Conservation (phyloP, 2,329 filamentous ascomycete genomes). For the Fusarium papillatum region DNA sequence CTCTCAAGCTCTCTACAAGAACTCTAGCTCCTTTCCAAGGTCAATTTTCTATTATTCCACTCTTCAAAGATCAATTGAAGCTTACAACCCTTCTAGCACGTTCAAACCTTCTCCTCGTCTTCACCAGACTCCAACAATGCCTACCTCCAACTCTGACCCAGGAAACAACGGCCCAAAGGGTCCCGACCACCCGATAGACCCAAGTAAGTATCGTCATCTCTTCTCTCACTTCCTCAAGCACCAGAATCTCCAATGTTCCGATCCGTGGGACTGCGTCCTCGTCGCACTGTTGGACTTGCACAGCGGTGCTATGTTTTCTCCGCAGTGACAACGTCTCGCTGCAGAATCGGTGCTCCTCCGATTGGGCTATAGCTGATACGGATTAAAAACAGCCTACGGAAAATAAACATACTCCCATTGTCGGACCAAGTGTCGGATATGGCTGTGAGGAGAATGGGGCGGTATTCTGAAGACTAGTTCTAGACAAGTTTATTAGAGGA, state of each 20-base stretch:
- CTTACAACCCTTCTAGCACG: background rate
- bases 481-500: background rate
- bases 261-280: background rate
- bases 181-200: constrained; percentile 25
- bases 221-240: background rate
- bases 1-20: background rate
- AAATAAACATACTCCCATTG: constrained; percentile 3
- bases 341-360: constrained; percentile 14
- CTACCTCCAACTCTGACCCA: constrained; percentile 5
- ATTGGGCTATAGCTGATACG: constrained; percentile 19
- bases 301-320: constrained; percentile 26
- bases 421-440: background rate
- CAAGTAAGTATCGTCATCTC: constrained; percentile 7
- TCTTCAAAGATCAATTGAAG: background rate
- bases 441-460: background rate
- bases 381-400: constrained; percentile 17
- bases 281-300: constrained; percentile 7
- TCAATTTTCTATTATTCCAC: background rate
- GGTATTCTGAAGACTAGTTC: background rate
- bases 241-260: background rate
- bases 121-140: constrained; percentile 21
- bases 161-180: constrained; percentile 15
- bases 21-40: background rate
- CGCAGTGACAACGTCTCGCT: constrained; percentile 12
- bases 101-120: background rate